phyloP scores from a whole-genome alignment of 2,329 filamentous ascomycete species.

The Colletotrichum viniferum region DNA sequence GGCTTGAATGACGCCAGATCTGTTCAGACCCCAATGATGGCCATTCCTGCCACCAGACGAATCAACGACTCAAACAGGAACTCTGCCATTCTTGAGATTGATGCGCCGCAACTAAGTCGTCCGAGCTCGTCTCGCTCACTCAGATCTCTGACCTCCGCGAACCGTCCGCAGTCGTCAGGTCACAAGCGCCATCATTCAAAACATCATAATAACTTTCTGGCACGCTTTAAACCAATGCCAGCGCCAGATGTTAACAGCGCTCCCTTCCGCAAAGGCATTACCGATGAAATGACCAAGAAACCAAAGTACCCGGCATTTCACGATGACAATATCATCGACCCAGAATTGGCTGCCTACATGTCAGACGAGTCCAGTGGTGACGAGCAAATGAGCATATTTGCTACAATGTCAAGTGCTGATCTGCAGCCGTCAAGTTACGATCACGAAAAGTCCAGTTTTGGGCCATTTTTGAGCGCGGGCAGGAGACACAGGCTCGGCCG shows the following conservation, averaged over 20 bases:
- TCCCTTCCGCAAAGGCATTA: conserved; percentile 79
- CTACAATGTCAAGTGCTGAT: conserved; percentile 71
- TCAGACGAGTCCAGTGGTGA: conserved; percentile 95
- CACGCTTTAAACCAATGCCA: conserved; percentile 71
- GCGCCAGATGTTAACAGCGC: conserved; percentile 75
- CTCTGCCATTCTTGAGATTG: conserved; percentile 90
- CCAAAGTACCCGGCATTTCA: conserved; percentile 88
- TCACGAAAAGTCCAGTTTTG: conserved; percentile 74
- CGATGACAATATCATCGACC: conserved; percentile 97
- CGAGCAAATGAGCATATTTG: conserved; percentile 87
- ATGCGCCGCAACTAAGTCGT: conserved; percentile 80
- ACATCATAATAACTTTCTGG: conserved; percentile 71
- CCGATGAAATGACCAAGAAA: conserved; percentile 69
- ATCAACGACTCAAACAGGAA: conserved; percentile 81
- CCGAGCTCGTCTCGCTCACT: conserved; percentile 93
- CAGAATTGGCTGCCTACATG: conserved; percentile 92
- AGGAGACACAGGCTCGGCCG: conserved; percentile 76
- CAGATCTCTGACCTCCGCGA: conserved; percentile 68
- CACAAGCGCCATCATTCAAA: conserved; percentile 90
- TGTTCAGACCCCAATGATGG: conserved; percentile 73
- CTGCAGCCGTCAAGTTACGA: conserved; percentile 71
- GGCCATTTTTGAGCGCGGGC: conserved; percentile 72
- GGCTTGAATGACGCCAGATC: conserved; percentile 55
- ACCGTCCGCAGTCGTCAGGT: conserved; percentile 74
- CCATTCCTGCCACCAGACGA: conserved; percentile 68